A percentile compares a stretch with the other conserved stretches of the same genome.
phyloP scores from a whole-genome alignment of 148 eudicot species.

The Vaccinium darrowii region DNA sequence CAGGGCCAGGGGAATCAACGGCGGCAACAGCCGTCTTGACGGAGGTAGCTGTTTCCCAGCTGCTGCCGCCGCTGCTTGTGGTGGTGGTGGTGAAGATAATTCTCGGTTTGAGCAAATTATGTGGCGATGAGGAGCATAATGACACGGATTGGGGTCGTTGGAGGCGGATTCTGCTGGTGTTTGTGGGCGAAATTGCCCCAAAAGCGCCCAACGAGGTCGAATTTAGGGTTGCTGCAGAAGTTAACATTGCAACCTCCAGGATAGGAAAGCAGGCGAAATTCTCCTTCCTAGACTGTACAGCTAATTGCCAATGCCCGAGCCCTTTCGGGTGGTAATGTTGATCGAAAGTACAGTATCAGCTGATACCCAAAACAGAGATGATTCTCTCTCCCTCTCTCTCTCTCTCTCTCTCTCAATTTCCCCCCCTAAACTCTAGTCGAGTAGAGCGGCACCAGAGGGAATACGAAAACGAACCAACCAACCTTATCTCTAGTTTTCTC shows the following conservation, averaged over 20 bases:
- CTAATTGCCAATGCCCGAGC: background rate
- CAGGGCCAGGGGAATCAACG: slow-evolving; percentile 39
- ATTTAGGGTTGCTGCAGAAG: slow-evolving; percentile 32
- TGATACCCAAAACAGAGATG: background rate
- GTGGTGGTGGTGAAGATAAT: background rate
- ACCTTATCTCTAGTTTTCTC: slow-evolving; percentile 22
- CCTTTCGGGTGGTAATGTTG: background rate
- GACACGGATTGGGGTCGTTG: slow-evolving; percentile 11
- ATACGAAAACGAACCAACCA: background rate
- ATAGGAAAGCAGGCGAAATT: background rate
- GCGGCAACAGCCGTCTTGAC: slow-evolving; percentile 45
- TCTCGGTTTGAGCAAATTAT: slow-evolving; percentile 9
- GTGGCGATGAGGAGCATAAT: slow-evolving; percentile 16
- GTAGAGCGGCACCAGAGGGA: background rate
- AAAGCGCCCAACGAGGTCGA: slow-evolving; percentile 22
- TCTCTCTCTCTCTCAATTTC: background rate
- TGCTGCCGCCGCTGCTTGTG: background rate
- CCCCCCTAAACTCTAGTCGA: background rate
- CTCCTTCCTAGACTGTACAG: too few relatives aligned
- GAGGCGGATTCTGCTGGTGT: slow-evolving; percentile 4
- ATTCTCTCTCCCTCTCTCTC: background rate
- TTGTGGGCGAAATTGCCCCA: background rate
- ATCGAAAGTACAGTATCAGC: background rate
- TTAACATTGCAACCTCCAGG: slow-evolving; percentile 21
- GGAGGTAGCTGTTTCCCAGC: slow-evolving; percentile 23